phyloP scores from a whole-genome alignment of 1,139 yeast species.

The Scheffersomyces insectosa region DNA sequence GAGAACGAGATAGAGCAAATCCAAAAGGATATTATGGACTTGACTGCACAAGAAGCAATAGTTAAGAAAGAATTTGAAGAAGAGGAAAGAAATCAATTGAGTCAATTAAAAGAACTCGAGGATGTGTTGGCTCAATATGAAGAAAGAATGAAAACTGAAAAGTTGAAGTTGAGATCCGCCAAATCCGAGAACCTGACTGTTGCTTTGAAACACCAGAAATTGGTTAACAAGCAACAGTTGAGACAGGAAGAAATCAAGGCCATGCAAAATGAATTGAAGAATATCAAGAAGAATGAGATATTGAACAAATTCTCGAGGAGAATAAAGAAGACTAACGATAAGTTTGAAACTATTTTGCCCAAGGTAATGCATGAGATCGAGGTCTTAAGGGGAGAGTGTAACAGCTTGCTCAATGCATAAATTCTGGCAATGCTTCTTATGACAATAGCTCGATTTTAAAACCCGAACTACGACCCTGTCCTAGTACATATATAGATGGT shows the following conservation, averaged over 20 bases:
- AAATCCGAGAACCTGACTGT: slow-evolving; percentile 24
- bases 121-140: slow-evolving; percentile 27
- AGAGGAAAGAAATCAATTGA: slow-evolving; percentile 21
- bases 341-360: slow-evolving; percentile 40
- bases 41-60: slow-evolving; percentile 17
- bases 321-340: slow-evolving; percentile 34
- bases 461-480: too few relatives aligned
- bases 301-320: slow-evolving; percentile 28
- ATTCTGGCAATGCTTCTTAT: neutral
- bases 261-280: slow-evolving; percentile 29
- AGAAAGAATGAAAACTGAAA: slow-evolving; percentile 22
- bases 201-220: slow-evolving; percentile 27
- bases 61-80: slow-evolving; percentile 18
- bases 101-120: slow-evolving; percentile 27
- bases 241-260: slow-evolving; percentile 27
- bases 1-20: slow-evolving; percentile 37
- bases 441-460: too few relatives aligned
- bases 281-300: slow-evolving; percentile 29
- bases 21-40: slow-evolving; percentile 19
- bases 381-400: slow-evolving; percentile 9
- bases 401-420: slow-evolving; percentile 4
- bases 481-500: too few relatives aligned
- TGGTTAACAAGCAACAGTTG: slow-evolving; percentile 23
- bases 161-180: slow-evolving; percentile 21
- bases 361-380: slow-evolving; percentile 24